These are phyloP conservation scores for Kodamaea kakaduensis DNA, from an alignment of 805 yeast genomes.

Conservation along the genomic window DNA sequence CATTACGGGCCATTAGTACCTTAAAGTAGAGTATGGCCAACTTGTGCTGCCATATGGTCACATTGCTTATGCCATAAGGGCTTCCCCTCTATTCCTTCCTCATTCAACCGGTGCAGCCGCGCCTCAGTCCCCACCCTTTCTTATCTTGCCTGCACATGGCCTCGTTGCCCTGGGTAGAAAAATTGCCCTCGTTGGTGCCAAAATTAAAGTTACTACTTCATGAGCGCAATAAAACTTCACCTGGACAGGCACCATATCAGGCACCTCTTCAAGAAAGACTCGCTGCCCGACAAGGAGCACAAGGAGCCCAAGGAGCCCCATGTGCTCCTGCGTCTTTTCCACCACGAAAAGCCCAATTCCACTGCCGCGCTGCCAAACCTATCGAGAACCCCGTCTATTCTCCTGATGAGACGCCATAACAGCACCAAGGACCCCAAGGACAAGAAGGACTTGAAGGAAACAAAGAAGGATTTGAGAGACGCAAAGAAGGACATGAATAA, in stretches of 20 bases:
- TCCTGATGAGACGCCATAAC: conserved; percentile 11
- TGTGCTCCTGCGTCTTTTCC: conserved; percentile 20
- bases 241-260: conserved; percentile 16
- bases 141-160: conserved; percentile 1
- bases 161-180: neutral
- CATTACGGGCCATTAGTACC: too few relatives aligned
- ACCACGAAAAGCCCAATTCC: conserved; percentile 13
- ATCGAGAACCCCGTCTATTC: conserved; percentile 9
- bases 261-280: conserved; percentile 21
- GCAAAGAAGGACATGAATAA: neutral
- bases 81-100: too few relatives aligned
- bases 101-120: too few relatives aligned
- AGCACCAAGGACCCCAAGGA: conserved; percentile 2
- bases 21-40: too few relatives aligned
- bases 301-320: conserved; percentile 14
- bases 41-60: too few relatives aligned
- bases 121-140: neutral
- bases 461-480: neutral
- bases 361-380: conserved; percentile 5
- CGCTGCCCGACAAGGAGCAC: conserved; percentile 5
- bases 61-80: too few relatives aligned
- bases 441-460: neutral
- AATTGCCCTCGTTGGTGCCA: neutral
- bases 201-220: conserved; percentile 2
- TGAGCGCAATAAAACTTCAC: conserved; percentile 11